These are phyloP conservation scores for Urtica urens DNA, from an alignment of 306 rosid genomes.

Conservation along the genomic window DNA sequence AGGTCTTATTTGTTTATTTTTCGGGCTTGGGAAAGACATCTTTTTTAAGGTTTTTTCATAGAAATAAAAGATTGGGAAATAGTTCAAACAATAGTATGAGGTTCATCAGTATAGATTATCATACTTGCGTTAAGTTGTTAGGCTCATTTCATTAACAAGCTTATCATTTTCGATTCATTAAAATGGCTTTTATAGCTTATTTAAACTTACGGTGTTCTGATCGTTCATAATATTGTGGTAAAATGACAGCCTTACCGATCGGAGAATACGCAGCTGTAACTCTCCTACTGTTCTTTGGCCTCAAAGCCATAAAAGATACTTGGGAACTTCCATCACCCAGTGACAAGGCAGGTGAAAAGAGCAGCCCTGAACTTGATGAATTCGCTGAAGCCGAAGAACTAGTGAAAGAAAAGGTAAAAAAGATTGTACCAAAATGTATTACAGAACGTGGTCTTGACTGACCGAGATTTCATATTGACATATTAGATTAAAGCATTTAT, in stretches of 20 bases:
- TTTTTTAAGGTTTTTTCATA: background rate
- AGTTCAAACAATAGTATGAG: background rate
- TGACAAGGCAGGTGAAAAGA: slow-evolving; percentile 36
- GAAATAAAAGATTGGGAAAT: slow-evolving; percentile 6
- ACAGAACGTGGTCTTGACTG: too few species aligned
- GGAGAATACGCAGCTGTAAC: slow-evolving; percentile 97
- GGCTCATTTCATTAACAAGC: background rate
- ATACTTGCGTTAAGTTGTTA: too few species aligned
- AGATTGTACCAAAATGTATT: too few species aligned
- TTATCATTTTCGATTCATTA: background rate
- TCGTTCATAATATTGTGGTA: slow-evolving; percentile 15
- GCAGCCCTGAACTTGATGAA: slow-evolving; percentile 73
- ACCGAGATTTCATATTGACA: too few species aligned
- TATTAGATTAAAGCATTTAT: too few species aligned
- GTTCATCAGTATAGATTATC: too few species aligned
- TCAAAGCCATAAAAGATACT: slow-evolving; percentile 86
- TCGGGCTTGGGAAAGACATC: slow-evolving; percentile 10
- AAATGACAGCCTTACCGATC: slow-evolving; percentile 71
- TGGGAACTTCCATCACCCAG: slow-evolving; percentile 76
- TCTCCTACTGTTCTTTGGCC: slow-evolving; percentile 85
- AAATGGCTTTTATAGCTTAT: background rate
- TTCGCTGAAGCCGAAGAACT: slow-evolving; percentile 85
- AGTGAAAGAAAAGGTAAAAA: slow-evolving; percentile 96
- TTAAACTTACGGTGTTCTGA: background rate
- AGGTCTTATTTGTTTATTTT: too few species aligned